Base-by-base conservation (phyloP, 805 yeast species). In the Diddensiella transvaalensis region DNA sequence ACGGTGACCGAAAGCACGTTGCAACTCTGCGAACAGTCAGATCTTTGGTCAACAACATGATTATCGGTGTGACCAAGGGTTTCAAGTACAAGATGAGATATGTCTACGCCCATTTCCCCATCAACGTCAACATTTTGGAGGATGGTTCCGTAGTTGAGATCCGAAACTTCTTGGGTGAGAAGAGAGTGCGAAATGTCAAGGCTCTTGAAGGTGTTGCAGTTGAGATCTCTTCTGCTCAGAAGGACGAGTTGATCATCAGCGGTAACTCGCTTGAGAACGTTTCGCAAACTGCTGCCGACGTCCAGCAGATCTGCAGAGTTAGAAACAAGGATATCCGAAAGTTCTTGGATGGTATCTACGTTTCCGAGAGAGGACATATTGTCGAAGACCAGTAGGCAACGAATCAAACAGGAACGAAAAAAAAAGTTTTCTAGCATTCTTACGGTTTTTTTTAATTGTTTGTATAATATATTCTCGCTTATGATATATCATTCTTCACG, bases 261-360 rank as follows among this genome's bases (percentile, higher is more conserved):
- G 99, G 99, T 78, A 90, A 88, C 91, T 91, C 97, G 56, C 80
- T 88, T 65, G 97, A 91, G 79, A 87, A 82, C 70, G 99, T 91
- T 63, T 93, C 98, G 60, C 99, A 91, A 79, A 85, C 89, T 70
- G 93, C 96, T 76, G 99, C 99, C 68, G 96, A 89, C 72, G 81
- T 93, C 67, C 96, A 91, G 78, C 98, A 91, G 80, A 82, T 82
- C 76, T 89, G 97, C 82, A 83, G 95, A 75, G 98, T 89, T 72
- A 87, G 96, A 83, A 91, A 91, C 93, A 93, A 93, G 91, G 99
- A 91, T 93, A 91, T 93, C 91, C 87, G 99, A 80, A 91, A 91
- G 83, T 91, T 91, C 85, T 86, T 93, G 82, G 99, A 95, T 77
- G 99, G 99, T 89, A 90, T 91, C 79, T 91, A 91, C 77, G 99